A percentile compares a stretch with the other conserved stretches of the same genome.
phyloP scores from a whole-genome alignment of 805 yeast species.

The Torulaspora delbrueckii region DNA sequence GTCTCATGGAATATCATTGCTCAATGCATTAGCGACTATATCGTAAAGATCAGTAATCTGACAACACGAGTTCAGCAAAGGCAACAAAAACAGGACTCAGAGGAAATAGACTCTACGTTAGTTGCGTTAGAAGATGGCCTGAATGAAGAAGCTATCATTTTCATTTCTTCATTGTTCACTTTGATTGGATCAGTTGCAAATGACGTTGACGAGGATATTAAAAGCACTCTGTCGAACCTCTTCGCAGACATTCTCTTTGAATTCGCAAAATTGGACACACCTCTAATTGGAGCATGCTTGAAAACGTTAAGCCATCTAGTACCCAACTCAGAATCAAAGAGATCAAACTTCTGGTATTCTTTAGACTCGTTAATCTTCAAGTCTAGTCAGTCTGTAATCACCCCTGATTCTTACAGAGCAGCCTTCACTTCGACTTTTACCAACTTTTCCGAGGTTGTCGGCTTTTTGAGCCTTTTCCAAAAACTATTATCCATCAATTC shows the following conservation, averaged over 20 bases:
- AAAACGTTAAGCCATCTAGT: slow-evolving; percentile 55
- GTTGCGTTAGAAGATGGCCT: slow-evolving; percentile 50
- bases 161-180: slow-evolving; percentile 68
- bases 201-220: slow-evolving; percentile 27
- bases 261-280: slow-evolving; percentile 43
- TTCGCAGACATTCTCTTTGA: slow-evolving; percentile 40
- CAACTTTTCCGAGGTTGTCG: slow-evolving; percentile 51
- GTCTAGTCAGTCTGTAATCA: slow-evolving; percentile 23
- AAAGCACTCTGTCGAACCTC: slow-evolving; percentile 18
- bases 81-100: slow-evolving; percentile 28
- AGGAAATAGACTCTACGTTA: slow-evolving; percentile 25
- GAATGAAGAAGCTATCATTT: slow-evolving; percentile 74
- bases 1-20: slow-evolving; percentile 55
- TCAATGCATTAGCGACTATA: slow-evolving; percentile 50
- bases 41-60: slow-evolving; percentile 39
- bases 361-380: slow-evolving; percentile 67
- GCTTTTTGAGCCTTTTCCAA: slow-evolving; percentile 55
- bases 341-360: slow-evolving; percentile 57
- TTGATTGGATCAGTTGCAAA: slow-evolving; percentile 52
- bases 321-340: slow-evolving; percentile 39
- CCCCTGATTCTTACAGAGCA: slow-evolving; percentile 38
- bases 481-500: slow-evolving; percentile 36
- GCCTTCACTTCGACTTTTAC: slow-evolving; percentile 45
- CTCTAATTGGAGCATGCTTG: slow-evolving; percentile 51
- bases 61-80: slow-evolving; percentile 27